Evolutionary conservation across 805 yeast species (phyloP).

Genomic region (Peterozyma xylosa): DNA sequence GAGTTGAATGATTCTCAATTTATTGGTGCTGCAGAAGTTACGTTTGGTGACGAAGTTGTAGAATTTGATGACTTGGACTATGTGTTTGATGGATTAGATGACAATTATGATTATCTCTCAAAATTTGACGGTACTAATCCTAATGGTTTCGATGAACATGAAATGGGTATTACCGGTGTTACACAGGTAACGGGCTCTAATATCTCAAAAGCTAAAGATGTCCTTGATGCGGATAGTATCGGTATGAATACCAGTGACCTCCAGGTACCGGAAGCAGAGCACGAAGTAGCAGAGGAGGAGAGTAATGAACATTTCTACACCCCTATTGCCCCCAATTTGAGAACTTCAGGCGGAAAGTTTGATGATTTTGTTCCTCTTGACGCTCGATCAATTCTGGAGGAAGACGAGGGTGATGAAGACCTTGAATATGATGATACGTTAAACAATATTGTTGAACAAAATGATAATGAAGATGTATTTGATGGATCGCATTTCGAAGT

Average conservation of each 20-base stretch:
- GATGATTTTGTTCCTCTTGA: too few relatives aligned
- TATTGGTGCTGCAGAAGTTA: not conserved
- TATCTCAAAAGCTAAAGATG: too few relatives aligned
- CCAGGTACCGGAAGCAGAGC: not conserved
- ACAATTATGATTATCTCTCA: too few relatives aligned
- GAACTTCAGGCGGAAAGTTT: too few relatives aligned
- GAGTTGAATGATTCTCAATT: too few relatives aligned
- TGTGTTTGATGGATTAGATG: too few relatives aligned
- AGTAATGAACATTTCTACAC: not conserved
- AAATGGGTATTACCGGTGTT: too few relatives aligned
- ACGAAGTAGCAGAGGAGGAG: not conserved
- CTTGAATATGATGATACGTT: constrained; percentile 2
- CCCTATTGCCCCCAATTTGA: not conserved
- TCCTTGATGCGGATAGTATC: too few relatives aligned
- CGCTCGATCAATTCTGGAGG: not conserved
- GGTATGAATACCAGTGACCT: not conserved
- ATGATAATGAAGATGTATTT: not conserved
- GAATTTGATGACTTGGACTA: not conserved
- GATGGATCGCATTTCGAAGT: constrained; percentile 1
- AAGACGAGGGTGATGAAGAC: not conserved
- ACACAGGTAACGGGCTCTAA: too few relatives aligned
- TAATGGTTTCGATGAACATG: too few relatives aligned
- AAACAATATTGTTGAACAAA: not conserved
- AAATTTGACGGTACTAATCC: too few relatives aligned
- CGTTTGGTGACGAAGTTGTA: not conserved